Base-by-base conservation (phyloP, 2,329 filamentous ascomycete species). In the Tricladium varicosporioides region DNA sequence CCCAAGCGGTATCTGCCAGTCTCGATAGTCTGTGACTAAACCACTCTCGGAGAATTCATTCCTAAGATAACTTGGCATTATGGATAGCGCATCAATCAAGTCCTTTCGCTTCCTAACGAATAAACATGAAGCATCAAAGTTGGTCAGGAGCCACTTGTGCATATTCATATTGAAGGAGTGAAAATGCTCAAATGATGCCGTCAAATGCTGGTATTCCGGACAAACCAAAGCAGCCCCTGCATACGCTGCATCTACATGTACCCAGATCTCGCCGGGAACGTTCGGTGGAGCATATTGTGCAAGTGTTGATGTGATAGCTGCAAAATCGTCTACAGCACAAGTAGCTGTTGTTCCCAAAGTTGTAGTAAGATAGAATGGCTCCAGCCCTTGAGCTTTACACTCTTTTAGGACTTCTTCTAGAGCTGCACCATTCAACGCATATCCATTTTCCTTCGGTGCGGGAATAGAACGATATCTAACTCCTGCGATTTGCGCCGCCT, bases 131-230 rank as follows among this genome's bases (percentile, higher is more conserved):
- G 79, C 82, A 72, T 97, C 93, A 68, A 97, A 97, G 74, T 96
- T 96, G 56, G 91, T 92, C 15, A 97, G 84, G 48, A 97, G 80
- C 93, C 93, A 97, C 77, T 97, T 97, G 80, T 97, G 92, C 83
- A 96, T 89, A 78, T 97, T 97, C 77, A 93, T 85, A 74, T 96
- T 87, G 80, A 96, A 96, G 62, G 87, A 92, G 76, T 96, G 89
- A 70, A 96, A 92, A 18, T 78, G 75, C 1, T 78, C 75, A 51
- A 93, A 80, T 8, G 83, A 75, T 18, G 76, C 69, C 1, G 86
- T 79, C 50, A 91, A 79, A 63, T 87, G 80, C 61, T 91, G 88
- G 73, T 89, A 88, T 72, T 96, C 91, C 2, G 91, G 88, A 18
- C 89, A 86, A 2, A 96, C 77, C 2, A 97, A 83, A 0, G 92